phyloP scores from a whole-genome alignment of 208 protist genomes.

The Trypanosoma brucei region DNA sequence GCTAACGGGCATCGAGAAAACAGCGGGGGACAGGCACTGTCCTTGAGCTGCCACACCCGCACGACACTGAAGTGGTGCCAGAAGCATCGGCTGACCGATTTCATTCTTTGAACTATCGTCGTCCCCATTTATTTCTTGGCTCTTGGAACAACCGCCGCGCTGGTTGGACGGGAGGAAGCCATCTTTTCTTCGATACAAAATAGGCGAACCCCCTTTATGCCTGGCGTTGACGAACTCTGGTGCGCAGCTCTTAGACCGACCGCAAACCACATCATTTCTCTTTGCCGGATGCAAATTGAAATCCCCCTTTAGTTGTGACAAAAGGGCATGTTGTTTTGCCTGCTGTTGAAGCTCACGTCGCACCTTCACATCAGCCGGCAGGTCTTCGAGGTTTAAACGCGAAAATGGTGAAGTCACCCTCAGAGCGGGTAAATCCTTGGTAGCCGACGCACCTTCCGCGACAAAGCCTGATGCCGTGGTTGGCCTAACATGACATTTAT shows the following conservation, averaged over 20 bases:
- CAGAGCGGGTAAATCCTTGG: not conserved
- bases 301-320: not conserved
- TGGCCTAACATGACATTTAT: conserved; percentile 9
- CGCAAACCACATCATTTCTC: not conserved
- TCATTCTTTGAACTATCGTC: not conserved
- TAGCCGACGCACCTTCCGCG: not conserved
- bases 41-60: not conserved
- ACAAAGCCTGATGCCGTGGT: conserved; percentile 14
- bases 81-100: not conserved
- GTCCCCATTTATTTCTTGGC: not conserved
- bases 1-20: not conserved
- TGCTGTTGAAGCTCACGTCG: conserved; percentile 13
- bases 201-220: not conserved
- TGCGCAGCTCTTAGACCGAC: not conserved
- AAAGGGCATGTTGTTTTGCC: not conserved
- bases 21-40: not conserved
- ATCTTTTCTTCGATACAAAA: not conserved
- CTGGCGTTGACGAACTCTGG: not conserved
- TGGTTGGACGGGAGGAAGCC: not conserved
- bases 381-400: conserved; percentile 8
- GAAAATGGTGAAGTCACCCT: not conserved
- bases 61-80: not conserved
- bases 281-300: not conserved
- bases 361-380: conserved; percentile 9
- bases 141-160: not conserved